phyloP scores from a whole-genome alignment of 192 early-diverging fungal species.

The Mortierella alpina region DNA sequence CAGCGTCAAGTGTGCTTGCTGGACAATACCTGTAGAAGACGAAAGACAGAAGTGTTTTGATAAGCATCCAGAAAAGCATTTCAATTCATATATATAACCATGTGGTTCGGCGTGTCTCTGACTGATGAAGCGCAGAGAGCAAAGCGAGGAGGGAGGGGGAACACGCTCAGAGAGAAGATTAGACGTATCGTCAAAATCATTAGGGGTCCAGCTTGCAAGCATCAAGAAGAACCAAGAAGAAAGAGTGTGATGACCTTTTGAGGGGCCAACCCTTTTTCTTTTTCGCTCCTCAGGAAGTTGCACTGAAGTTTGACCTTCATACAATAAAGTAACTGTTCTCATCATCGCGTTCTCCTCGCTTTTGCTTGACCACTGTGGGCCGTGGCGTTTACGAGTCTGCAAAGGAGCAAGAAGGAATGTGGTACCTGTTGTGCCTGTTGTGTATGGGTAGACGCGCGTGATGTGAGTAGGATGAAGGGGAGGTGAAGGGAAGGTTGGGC shows the following conservation, averaged over 20 bases:
- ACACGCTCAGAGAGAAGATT: constrained; percentile 56
- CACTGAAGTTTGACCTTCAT: too few relatives aligned
- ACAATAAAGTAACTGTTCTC: too few relatives aligned
- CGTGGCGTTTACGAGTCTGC: too few relatives aligned
- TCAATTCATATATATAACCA: not conserved
- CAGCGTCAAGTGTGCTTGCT: too few relatives aligned
- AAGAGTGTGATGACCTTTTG: not conserved
- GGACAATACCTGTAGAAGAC: too few relatives aligned
- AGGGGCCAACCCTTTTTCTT: too few relatives aligned
- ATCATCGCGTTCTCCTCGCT: too few relatives aligned
- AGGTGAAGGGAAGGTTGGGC: not conserved
- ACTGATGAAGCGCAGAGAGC: not conserved
- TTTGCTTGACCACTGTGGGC: too few relatives aligned
- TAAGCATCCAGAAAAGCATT: not conserved
- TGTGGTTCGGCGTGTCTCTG: not conserved
- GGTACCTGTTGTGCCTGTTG: not conserved
- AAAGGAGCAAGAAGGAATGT: too few relatives aligned
- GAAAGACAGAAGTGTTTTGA: not conserved
- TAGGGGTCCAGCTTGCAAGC: not conserved
- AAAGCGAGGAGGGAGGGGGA: not conserved
- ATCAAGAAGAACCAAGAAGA: not conserved
- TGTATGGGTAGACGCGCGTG: not conserved
- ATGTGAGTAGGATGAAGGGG: not conserved
- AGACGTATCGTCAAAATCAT: constrained; percentile 26
- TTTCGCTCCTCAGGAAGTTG: too few relatives aligned